A percentile compares a stretch with the other conserved stretches of the same genome.
These are phyloP conservation scores for Yamadazyma mexicana DNA, from an alignment of 1,139 yeast species.

Conservation along the genomic window DNA sequence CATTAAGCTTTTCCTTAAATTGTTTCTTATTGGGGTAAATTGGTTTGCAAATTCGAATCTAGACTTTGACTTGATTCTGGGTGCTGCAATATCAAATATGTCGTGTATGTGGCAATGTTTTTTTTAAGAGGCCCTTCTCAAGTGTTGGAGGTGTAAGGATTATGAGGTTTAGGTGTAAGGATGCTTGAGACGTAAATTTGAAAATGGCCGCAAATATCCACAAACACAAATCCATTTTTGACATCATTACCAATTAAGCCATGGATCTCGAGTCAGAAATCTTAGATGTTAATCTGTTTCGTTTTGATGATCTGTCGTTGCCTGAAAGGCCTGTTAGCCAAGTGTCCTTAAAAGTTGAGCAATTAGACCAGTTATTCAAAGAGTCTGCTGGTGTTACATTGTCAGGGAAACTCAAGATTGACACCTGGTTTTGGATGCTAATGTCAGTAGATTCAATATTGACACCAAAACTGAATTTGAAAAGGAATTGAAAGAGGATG, in stretches of 20 bases:
- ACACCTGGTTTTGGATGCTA: not conserved
- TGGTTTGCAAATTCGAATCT: not conserved
- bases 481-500: not conserved
- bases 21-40: no score
- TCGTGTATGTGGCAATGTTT: no score
- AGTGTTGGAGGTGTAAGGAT: not conserved
- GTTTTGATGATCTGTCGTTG: not conserved
- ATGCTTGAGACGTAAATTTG: no score
- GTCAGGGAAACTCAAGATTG: not conserved
- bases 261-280: not conserved
- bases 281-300: not conserved
- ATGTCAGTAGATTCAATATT: not conserved
- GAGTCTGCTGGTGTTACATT: not conserved
- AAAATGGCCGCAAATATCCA: constrained; percentile 1
- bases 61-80: not conserved
- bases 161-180: not conserved
- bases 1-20: no score
- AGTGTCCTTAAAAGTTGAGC: constrained; percentile 2
- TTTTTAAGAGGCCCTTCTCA: no score
- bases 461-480: constrained; percentile 1
- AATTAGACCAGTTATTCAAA: not conserved
- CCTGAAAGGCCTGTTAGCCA: constrained; percentile 1
- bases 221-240: not conserved
- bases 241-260: not conserved
- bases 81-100: not conserved